These are phyloP conservation scores for Saturnispora ahearnii DNA, from an alignment of 805 yeast genomes.

Conservation along the genomic window DNA sequence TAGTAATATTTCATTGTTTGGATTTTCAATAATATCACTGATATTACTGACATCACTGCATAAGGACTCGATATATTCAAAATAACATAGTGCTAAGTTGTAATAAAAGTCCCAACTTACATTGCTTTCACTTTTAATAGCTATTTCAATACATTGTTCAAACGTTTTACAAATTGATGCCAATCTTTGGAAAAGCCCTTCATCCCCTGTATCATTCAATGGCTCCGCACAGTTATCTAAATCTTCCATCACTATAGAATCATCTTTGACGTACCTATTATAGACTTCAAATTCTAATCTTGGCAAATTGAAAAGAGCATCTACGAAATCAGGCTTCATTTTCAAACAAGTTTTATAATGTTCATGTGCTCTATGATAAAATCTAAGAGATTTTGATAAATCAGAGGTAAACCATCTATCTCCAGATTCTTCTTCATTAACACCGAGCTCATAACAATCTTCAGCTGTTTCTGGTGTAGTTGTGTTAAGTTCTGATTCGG, in stretches of 20 bases:
- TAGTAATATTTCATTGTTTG: neutral
- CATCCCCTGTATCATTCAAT: slow-evolving; percentile 12
- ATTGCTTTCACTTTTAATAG: slow-evolving; percentile 7
- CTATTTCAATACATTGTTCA: slow-evolving; percentile 29
- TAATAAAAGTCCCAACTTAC: slow-evolving; percentile 36
- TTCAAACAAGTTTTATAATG: slow-evolving; percentile 33
- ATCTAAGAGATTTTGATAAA: slow-evolving; percentile 52
- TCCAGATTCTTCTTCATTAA: slow-evolving; percentile 62
- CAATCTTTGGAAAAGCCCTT: slow-evolving; percentile 34
- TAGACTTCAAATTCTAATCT: slow-evolving; percentile 54
- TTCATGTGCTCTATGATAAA: slow-evolving; percentile 49
- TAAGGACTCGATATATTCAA: slow-evolving; percentile 35
- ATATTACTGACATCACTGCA: slow-evolving; percentile 5
- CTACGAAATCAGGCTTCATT: slow-evolving; percentile 25
- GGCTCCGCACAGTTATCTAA: slow-evolving; percentile 29
- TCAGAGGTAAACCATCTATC: slow-evolving; percentile 68
- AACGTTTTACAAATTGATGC: slow-evolving; percentile 30
- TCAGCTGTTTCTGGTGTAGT: slow-evolving; percentile 35
- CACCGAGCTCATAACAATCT: slow-evolving; percentile 48
- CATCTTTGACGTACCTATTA: slow-evolving; percentile 38
- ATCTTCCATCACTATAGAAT: slow-evolving; percentile 32
- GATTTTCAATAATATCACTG: neutral
- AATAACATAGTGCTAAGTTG: slow-evolving; percentile 39
- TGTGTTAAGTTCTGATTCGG: neutral
- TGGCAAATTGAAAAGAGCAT: slow-evolving; percentile 50